Base-by-base conservation (phyloP, 2,329 filamentous ascomycete species). In the Pseudopithomyces maydicus region DNA sequence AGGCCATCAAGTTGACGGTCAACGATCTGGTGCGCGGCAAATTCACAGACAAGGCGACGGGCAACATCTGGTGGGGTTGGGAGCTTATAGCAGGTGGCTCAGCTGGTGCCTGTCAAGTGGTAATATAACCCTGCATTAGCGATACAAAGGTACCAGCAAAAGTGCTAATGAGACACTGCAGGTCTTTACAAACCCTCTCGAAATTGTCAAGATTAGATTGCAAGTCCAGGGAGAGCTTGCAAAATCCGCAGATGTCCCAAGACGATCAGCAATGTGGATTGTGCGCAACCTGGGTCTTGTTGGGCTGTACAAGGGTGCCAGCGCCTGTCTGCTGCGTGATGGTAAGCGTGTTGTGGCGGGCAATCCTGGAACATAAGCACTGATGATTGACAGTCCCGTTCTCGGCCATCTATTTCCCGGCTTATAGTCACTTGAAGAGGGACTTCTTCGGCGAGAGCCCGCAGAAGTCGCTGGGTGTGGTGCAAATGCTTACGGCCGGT, bases 121-220 rank as follows among this genome's bases (percentile, higher is more conserved):
- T 96, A 84, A 82, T 88, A 67, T 56, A 42, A 20, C 46, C 45
- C 55, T 20, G 19, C 45, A 51, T 64, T 38, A 39, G 22, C 42
- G 19, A 41, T 32, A 22, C 41, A 19, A 22, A 23, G 55, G 32
- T 11, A 32, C 22, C 43, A 43, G 44, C 42, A 23, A 52, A n/a
- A 1, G 35, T 33, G 54, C 57, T 69, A 59, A 68, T 54, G 54
- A 15, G 19, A 6, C 42, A 17, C 7, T 43, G 23, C 50, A 93
- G 91, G 88, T 97, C 68, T 98, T 98, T 79, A 97, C 92, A 66
- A 99, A 98, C 77, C 95, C 95, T 23, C 87, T 99, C 17, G 95
- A 99, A 78, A 99, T 99, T 73, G 95, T 99, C 82, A 99, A 99
- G 84, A 99, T 99, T 74, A 90, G 95, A 65, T 87, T 99, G 52